These are phyloP conservation scores for Mortierella polycephala DNA, from an alignment of 371 early-diverging fungal genomes.

Conservation along the genomic window DNA sequence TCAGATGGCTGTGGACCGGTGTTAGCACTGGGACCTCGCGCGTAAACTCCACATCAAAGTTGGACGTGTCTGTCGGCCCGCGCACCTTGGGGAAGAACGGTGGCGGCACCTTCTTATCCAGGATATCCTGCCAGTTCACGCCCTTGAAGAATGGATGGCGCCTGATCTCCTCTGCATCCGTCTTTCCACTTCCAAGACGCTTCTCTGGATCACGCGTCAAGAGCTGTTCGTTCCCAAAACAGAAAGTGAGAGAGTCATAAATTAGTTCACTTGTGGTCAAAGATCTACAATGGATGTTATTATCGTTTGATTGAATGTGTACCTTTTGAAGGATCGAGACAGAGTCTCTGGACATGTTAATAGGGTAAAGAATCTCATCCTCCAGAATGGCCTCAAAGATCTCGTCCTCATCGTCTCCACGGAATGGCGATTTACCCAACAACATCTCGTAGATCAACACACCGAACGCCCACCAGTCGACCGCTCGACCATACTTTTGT, in stretches of 20 bases:
- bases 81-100: conserved; percentile 90
- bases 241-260: neutral
- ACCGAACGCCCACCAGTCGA: conserved; percentile 99
- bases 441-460: conserved; percentile 98
- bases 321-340: conserved; percentile 88
- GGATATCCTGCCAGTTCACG: conserved; percentile 93
- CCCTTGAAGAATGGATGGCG: conserved; percentile 95
- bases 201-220: conserved; percentile 88
- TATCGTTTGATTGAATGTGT: neutral
- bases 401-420: conserved; percentile 94
- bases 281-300: neutral
- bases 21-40: conserved; percentile 89
- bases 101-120: conserved; percentile 83
- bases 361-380: conserved; percentile 91
- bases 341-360: conserved; percentile 89
- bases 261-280: too few relatives aligned
- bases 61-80: conserved; percentile 88
- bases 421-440: conserved; percentile 93
- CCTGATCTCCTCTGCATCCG: conserved; percentile 90
- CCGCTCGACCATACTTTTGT: conserved; percentile 90
- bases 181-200: conserved; percentile 86
- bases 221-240: conserved; percentile 61
- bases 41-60: conserved; percentile 97
- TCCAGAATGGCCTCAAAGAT: conserved; percentile 95
- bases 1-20: conserved; percentile 83